A percentile compares a stretch with the other conserved stretches of the same genome.
phyloP scores from a whole-genome alignment of 148 eudicot genomes.

The Camellia japonica region DNA sequence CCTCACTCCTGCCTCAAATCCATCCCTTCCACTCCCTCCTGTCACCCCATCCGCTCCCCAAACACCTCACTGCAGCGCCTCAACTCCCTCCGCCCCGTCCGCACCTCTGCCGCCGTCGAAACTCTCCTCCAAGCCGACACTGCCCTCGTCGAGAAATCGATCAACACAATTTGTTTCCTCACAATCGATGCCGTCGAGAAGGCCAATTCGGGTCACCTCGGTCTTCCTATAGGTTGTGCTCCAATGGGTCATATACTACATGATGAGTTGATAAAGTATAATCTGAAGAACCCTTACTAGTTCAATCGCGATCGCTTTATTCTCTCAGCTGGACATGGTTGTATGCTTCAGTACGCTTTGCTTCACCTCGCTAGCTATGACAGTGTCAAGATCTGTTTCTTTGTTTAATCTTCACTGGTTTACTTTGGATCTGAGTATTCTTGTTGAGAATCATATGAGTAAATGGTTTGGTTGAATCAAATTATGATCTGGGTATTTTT shows the following conservation, averaged over 20 bases:
- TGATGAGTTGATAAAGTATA: conserved; percentile 74
- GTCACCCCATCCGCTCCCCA: conserved; percentile 13
- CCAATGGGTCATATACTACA: conserved; percentile 81
- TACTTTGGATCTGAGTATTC: neutral
- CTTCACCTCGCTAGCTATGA: conserved; percentile 88
- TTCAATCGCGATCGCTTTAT: conserved; percentile 82
- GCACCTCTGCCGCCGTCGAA: conserved; percentile 41
- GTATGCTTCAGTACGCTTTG: conserved; percentile 85
- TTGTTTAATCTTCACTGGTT: neutral
- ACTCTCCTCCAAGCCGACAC: conserved; percentile 31
- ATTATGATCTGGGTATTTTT: neutral
- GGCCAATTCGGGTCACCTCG: conserved; percentile 90
- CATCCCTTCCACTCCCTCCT: conserved; percentile 24
- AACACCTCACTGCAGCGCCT: conserved; percentile 16
- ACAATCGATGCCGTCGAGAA: conserved; percentile 87
- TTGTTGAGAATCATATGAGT: neutral
- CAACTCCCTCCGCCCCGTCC: conserved; percentile 21
- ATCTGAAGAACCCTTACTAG: conserved; percentile 83
- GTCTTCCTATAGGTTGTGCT: conserved; percentile 88
- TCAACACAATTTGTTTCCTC: conserved; percentile 66
- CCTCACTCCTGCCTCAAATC: conserved; percentile 27
- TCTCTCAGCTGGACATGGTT: conserved; percentile 84
- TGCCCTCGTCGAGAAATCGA: conserved; percentile 48
- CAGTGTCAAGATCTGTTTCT: conserved; percentile 45
- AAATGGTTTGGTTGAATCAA: neutral